phyloP scores from a whole-genome alignment of 2,329 filamentous ascomycete genomes.

The Fusarium scirpi region DNA sequence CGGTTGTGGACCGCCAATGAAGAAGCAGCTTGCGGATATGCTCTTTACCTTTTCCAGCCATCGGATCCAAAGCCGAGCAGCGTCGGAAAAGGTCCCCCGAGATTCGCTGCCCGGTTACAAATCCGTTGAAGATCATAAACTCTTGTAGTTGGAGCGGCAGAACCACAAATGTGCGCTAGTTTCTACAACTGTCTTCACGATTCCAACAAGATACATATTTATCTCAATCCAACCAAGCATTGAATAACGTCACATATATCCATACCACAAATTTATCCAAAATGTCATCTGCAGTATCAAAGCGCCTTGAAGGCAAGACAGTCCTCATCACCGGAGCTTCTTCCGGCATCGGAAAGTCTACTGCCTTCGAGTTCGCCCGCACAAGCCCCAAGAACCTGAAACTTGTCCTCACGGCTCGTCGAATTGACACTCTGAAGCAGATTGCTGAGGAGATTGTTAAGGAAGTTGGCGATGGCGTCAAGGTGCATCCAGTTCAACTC shows the following conservation, averaged over 20 bases:
- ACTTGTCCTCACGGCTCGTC: constrained; percentile 86
- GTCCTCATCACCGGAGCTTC: constrained; percentile 92
- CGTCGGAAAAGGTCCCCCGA: constrained; percentile 18
- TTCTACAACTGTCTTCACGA: not conserved
- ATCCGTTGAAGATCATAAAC: not conserved
- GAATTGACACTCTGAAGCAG: constrained; percentile 80
- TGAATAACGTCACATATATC: not conserved
- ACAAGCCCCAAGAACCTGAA: constrained; percentile 83
- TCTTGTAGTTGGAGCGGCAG: constrained; percentile 8
- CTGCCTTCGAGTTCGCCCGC: constrained; percentile 90
- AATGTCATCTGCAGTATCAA: constrained; percentile 72
- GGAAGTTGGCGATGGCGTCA: constrained; percentile 82
- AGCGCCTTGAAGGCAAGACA: constrained; percentile 93
- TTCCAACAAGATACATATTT: constrained; percentile 1
- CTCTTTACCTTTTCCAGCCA: constrained; percentile 16
- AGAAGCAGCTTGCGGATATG: constrained; percentile 4
- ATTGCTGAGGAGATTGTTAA: constrained; percentile 80
- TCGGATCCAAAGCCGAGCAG: constrained; percentile 11
- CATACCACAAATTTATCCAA: constrained; percentile 25
- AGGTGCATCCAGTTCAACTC: constrained; percentile 83
- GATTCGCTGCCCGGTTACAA: constrained; percentile 1
- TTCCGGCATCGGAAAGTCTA: constrained; percentile 86
- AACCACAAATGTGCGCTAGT: not conserved
- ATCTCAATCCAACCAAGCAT: not conserved
- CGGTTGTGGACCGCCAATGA: not conserved